A percentile compares a stretch with the other conserved stretches of the same genome.
Evolutionary conservation across 2,329 filamentous ascomycete genomes (phyloP).

Genomic region (Botryotinia globosa): DNA sequence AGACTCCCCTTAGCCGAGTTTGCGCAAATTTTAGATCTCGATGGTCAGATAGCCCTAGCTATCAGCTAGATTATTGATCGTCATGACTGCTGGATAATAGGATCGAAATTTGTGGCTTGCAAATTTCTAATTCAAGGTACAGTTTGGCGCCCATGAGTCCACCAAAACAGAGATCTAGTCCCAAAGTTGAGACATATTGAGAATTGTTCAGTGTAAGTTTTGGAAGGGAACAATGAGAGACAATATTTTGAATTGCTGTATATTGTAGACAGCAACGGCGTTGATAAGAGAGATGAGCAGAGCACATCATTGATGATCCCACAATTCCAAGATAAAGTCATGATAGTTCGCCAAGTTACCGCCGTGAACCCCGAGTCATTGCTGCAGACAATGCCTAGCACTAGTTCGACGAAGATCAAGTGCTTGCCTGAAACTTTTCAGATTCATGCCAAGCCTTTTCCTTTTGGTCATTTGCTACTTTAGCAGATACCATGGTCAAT

Average conservation of each 20-base stretch:
- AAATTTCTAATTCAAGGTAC: background rate
- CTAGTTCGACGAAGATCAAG: background rate
- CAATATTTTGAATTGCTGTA: background rate
- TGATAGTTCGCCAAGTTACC: background rate
- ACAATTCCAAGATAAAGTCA: background rate
- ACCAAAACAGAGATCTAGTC: background rate
- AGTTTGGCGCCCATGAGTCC: background rate
- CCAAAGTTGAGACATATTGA: background rate
- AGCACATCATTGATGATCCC: background rate
- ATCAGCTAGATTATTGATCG: background rate
- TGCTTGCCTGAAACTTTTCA: background rate
- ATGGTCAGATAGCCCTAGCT: background rate
- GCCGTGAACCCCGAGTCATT: background rate
- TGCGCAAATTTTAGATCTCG: background rate
- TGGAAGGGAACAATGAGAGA: background rate
- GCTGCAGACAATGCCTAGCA: background rate
- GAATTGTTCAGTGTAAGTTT: background rate
- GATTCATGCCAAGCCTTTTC: background rate
- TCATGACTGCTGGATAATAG: background rate
- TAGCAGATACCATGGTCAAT: background rate
- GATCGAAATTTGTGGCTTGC: background rate
- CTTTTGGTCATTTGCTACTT: background rate
- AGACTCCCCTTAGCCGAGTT: background rate
- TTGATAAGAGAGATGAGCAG: background rate
- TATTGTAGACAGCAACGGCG: background rate